Percentiles rank a stretch among this genome's conserved stretches.
phyloP scores from a whole-genome alignment of 805 yeast species.

The Vanderwaltozyma polyspora region DNA sequence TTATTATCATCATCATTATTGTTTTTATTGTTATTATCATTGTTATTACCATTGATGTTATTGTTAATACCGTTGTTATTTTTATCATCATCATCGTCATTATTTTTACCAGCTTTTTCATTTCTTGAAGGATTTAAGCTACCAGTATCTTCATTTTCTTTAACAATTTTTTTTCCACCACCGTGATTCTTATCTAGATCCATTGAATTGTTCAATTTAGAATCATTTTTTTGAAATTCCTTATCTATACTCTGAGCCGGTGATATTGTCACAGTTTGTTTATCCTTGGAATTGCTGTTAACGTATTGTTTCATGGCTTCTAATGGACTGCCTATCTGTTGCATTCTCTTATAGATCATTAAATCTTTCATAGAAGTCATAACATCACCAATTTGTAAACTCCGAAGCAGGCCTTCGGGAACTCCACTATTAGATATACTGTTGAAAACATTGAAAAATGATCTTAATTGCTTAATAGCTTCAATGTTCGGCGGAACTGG shows the following conservation, averaged over 20 bases:
- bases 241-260: too few species aligned
- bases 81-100: neutral
- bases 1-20: neutral
- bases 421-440: constrained; percentile 49
- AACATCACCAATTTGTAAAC: constrained; percentile 65
- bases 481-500: constrained; percentile 6
- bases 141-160: neutral
- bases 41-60: too few species aligned
- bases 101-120: neutral
- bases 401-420: constrained; percentile 53
- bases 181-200: neutral
- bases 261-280: constrained; percentile 2
- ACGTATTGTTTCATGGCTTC: constrained; percentile 40
- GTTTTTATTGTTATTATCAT: too few species aligned
- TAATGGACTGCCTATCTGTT: constrained; percentile 41
- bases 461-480: constrained; percentile 24
- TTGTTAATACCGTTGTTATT: too few species aligned
- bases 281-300: constrained; percentile 3
- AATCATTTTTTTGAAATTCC: neutral
- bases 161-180: neutral
- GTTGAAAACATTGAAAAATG: constrained; percentile 35
- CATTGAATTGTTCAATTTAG: neutral
- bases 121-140: neutral
- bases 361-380: constrained; percentile 62
- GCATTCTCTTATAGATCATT: constrained; percentile 43